Percentiles rank a stretch among this genome's conserved stretches.
Conservation (phyloP, 2,329 filamentous ascomycete genomes). For the Bipolaris victoriae region DNA sequence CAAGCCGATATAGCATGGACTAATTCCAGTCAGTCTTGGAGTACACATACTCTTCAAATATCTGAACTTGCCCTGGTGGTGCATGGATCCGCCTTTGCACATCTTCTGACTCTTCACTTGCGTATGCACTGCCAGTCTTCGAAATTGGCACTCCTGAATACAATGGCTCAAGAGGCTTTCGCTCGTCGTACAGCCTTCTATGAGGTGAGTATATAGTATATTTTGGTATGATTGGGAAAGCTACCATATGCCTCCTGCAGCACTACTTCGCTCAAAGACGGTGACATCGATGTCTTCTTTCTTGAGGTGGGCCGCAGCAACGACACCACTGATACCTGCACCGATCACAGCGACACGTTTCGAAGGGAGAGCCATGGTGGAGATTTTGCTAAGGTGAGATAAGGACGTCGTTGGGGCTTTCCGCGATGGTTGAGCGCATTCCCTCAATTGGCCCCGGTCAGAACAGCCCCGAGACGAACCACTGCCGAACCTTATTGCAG, state of each 20-base stretch:
- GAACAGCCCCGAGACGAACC: not conserved
- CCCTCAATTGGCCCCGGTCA: not conserved
- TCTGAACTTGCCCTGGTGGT: constrained; percentile 55
- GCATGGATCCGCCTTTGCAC: constrained; percentile 49
- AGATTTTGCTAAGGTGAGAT: not conserved
- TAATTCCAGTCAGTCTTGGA: constrained; percentile 28
- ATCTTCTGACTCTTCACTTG: constrained; percentile 14
- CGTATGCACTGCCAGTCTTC: constrained; percentile 26
- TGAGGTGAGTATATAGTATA: not conserved
- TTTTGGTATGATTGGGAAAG: not conserved
- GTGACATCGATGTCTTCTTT: constrained; percentile 54
- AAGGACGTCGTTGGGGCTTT: not conserved
- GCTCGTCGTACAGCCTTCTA: constrained; percentile 57
- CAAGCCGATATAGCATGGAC: constrained; percentile 60
- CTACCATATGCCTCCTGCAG: constrained; percentile 64
- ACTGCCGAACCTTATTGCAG: not conserved
- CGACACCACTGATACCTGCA: constrained; percentile 47
- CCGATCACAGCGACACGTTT: constrained; percentile 45
- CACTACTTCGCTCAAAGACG: constrained; percentile 61
- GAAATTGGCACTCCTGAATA: constrained; percentile 50
- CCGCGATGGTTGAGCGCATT: not conserved
- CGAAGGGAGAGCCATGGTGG: constrained; percentile 22
- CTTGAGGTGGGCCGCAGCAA: constrained; percentile 44
- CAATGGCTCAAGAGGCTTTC: constrained; percentile 54
- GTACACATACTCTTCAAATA: not conserved